Percentiles rank a stretch among this genome's conserved stretches.
phyloP scores from a whole-genome alignment of 768 basidiomycete species.

The Cystobasidium onofrii region DNA sequence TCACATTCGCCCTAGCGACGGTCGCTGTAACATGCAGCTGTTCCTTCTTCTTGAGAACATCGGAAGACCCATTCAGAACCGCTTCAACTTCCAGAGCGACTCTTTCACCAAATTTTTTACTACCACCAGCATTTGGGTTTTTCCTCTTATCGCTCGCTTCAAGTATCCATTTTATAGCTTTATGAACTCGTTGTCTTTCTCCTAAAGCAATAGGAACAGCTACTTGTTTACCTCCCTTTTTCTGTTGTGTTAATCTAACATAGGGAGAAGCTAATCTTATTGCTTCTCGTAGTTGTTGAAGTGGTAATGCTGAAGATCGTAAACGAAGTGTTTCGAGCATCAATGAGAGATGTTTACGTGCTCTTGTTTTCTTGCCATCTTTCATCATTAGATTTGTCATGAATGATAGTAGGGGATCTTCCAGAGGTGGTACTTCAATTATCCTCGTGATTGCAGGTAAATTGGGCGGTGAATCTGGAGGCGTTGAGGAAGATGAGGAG shows the following conservation, averaged over 20 bases:
- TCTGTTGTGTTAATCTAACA: constrained; percentile 23
- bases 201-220: constrained; percentile 24
- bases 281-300: constrained; percentile 24
- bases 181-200: constrained; percentile 25
- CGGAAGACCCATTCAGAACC: constrained; percentile 23
- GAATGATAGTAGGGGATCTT: constrained; percentile 30
- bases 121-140: constrained; percentile 16
- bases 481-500: not conserved
- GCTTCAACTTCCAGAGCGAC: constrained; percentile 31
- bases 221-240: constrained; percentile 21
- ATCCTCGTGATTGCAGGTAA: not conserved
- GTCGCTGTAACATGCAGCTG: constrained; percentile 28
- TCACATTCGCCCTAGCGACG: constrained; percentile 22
- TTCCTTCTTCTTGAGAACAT: constrained; percentile 29
- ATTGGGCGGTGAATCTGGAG: not conserved
- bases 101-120: constrained; percentile 31
- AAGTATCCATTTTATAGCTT: constrained; percentile 27
- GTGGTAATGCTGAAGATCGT: constrained; percentile 4
- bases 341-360: constrained; percentile 8
- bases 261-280: constrained; percentile 11
- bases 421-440: constrained; percentile 24
- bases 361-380: constrained; percentile 28
- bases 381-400: constrained; percentile 32
- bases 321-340: constrained; percentile 11
- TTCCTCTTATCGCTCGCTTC: constrained; percentile 31